Conservation (phyloP, 2,329 filamentous ascomycete species). For the Colletotrichum sp. region DNA sequence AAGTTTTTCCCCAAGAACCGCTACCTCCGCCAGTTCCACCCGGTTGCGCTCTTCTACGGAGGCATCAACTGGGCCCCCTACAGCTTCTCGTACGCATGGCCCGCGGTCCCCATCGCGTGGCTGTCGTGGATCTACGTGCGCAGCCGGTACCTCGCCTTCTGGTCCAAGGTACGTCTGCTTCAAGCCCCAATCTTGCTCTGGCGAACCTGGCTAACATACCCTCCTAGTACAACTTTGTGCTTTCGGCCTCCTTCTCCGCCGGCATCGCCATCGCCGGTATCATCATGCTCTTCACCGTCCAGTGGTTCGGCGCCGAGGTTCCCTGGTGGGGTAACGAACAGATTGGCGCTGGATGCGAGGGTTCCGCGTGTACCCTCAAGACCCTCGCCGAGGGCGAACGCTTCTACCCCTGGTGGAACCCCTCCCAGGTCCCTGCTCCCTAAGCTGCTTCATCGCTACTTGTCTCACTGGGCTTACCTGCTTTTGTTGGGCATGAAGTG, state of each 20-base stretch:
- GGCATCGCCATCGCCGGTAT: constrained; percentile 37
- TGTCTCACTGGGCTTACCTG: constrained; percentile 5
- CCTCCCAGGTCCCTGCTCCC: constrained; percentile 11
- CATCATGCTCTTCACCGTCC: constrained; percentile 34
- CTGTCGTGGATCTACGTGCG: constrained; percentile 34
- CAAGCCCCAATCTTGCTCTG: background rate
- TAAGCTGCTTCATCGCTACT: background rate
- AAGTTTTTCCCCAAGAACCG: constrained; percentile 41
- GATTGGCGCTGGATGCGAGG: constrained; percentile 27
- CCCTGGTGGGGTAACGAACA: constrained; percentile 34
- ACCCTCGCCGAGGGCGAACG: constrained; percentile 35
- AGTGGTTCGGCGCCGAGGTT: constrained; percentile 26
- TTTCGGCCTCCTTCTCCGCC: constrained; percentile 34
- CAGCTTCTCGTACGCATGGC: constrained; percentile 29
- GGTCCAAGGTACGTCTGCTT: constrained; percentile 41
- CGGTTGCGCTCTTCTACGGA: constrained; percentile 53
- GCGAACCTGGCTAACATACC: background rate
- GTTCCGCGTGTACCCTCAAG: constrained; percentile 25
- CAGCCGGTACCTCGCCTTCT: constrained; percentile 38
- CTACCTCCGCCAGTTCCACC: constrained; percentile 48
- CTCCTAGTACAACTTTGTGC: constrained; percentile 43
- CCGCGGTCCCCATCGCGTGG: constrained; percentile 24
- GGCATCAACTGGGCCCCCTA: constrained; percentile 53
- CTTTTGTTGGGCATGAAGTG: constrained; percentile 4
- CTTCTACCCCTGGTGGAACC: constrained; percentile 40